Conservation (phyloP, 495 filamentous ascomycete species). For the Penicillium flavigenum region DNA sequence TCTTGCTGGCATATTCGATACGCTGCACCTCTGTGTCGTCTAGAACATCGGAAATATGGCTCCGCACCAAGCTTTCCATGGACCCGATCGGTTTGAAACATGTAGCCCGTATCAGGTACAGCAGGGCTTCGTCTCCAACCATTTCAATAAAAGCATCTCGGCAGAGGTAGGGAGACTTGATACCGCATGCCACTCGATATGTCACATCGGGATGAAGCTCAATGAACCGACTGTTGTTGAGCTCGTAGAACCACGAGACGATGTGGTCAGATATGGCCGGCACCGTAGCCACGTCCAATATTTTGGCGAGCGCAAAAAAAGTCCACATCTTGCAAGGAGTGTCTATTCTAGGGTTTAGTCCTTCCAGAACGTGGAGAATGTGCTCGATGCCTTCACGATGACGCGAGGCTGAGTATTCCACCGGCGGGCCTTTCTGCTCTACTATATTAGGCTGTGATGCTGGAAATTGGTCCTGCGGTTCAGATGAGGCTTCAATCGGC, state of each 20-base stretch:
- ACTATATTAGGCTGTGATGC: neutral
- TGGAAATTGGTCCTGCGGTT: neutral
- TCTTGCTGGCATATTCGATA: slow-evolving; percentile 52
- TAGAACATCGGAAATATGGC: slow-evolving; percentile 35
- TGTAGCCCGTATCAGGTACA: slow-evolving; percentile 25
- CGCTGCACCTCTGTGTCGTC: slow-evolving; percentile 48
- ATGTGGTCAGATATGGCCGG: slow-evolving; percentile 38
- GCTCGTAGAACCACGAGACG: slow-evolving; percentile 48
- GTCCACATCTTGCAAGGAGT: slow-evolving; percentile 66
- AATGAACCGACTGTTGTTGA: slow-evolving; percentile 43
- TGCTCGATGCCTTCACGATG: slow-evolving; percentile 61
- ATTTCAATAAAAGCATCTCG: slow-evolving; percentile 48
- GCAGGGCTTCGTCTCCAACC: slow-evolving; percentile 48
- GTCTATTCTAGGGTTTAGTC: slow-evolving; percentile 52
- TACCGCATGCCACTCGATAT: slow-evolving; percentile 46
- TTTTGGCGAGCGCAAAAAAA: slow-evolving; percentile 57
- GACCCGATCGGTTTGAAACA: slow-evolving; percentile 10
- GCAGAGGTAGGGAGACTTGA: slow-evolving; percentile 39
- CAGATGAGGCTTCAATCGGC: neutral
- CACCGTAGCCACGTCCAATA: slow-evolving; percentile 50
- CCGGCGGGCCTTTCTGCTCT: slow-evolving; percentile 19
- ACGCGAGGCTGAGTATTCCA: slow-evolving; percentile 60
- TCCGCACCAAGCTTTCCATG: slow-evolving; percentile 15
- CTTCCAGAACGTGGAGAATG: slow-evolving; percentile 54
- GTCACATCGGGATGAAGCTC: slow-evolving; percentile 49